Base-by-base conservation (phyloP, 352 stramenopile species). In the Phytophthora pseudosyringae region DNA sequence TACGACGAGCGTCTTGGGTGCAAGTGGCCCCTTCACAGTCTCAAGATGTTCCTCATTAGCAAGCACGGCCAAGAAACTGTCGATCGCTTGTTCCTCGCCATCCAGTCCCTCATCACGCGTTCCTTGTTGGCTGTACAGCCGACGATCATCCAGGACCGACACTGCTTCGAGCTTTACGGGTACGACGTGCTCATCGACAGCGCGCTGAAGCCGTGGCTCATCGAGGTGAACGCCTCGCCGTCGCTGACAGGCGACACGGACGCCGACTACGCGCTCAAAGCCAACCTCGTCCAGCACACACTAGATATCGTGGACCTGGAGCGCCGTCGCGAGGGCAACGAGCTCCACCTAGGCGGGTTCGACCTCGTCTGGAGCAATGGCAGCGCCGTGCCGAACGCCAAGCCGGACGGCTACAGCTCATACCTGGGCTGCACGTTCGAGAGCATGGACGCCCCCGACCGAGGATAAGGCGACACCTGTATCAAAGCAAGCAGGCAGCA, bases 231-330 rank as follows among this genome's bases (percentile, higher is more conserved):
- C 40, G 83, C 89, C 9, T 93, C 80, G 25, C 80, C 84, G 16
- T 93, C 82, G 33, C 70, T 93, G 52, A 93, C 91, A 76, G 80
- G 73, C 5, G 78, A 75, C 18, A 90, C 83, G 2, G 64, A 89
- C 15, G 69, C 90, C 8, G 92, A 97, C 70, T 94, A 93, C 35
- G 44, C 70, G 1, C 84, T 98, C 64, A 98, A 98, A 56, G 72
- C 70, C 44, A 91, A 86, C 33, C 59, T 98, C 48, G 64, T 98
- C n/a, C 86, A 93, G 64, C 83, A 97, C 60, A 85, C 90, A 25
- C 66, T 98, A 9, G 84, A 97, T 57, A 77, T 98, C 10, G 60
- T 98, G 12, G 90, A 98, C 56, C 43, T 98, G 13, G 89, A 96
- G 44, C 59, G 57, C 32, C 65, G 75, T 26, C 76, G 75, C 3